Percentiles rank a stretch among this genome's conserved stretches.
Evolutionary conservation across 2,329 filamentous ascomycete genomes (phyloP).

Genomic region (Apiospora kogelbergensis): DNA sequence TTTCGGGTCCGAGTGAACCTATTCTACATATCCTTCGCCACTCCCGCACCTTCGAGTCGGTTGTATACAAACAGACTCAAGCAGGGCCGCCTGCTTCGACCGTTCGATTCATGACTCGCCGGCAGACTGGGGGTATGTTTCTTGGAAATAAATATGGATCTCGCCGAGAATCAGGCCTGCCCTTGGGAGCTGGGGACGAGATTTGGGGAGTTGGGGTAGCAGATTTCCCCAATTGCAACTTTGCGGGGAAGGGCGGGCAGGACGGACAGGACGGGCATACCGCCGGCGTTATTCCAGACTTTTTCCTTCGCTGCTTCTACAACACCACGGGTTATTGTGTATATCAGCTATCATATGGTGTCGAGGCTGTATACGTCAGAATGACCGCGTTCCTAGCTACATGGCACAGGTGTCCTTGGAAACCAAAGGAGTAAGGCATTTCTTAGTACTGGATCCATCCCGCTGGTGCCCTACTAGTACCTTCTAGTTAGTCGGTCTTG

Average conservation of each 20-base stretch:
- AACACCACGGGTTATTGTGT: not conserved
- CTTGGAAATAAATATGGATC: not conserved
- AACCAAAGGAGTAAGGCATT: not conserved
- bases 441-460: not conserved
- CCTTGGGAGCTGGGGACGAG: not conserved
- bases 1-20: not conserved
- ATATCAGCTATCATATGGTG: not conserved
- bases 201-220: not conserved
- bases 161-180: not conserved
- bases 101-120: not conserved
- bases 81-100: not conserved
- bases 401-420: not conserved
- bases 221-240: not conserved
- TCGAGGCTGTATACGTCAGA: not conserved
- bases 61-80: not conserved
- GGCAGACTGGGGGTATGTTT: not conserved
- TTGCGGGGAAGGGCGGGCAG: not conserved
- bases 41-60: not conserved
- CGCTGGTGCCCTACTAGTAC: not conserved
- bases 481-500: not conserved
- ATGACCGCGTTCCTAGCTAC: not conserved
- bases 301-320: not conserved
- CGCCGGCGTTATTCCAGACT: not conserved
- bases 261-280: not conserved
- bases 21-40: no score